phyloP scores from a whole-genome alignment of 2,329 filamentous ascomycete genomes.

The Paraphaeosphaeria minitans region DNA sequence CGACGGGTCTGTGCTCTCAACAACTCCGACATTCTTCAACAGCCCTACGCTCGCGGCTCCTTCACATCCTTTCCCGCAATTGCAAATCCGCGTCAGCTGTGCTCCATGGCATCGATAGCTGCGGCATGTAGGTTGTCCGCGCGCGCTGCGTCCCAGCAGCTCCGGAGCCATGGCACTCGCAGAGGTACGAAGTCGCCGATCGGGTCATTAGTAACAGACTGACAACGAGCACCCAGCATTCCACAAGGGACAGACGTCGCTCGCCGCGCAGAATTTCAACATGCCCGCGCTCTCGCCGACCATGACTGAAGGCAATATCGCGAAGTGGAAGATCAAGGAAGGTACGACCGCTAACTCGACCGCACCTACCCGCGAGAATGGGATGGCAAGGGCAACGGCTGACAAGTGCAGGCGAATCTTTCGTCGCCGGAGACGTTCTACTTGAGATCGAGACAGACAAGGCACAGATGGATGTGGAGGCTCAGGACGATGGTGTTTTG shows the following conservation, averaged over 20 bases:
- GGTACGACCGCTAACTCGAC: slow-evolving; percentile 48
- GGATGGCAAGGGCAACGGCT: slow-evolving; percentile 16
- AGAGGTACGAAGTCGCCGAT: slow-evolving; percentile 59
- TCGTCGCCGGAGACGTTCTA: slow-evolving; percentile 81
- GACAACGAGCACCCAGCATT: slow-evolving; percentile 58
- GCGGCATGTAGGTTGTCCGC: slow-evolving; percentile 68
- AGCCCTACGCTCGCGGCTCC: slow-evolving; percentile 21
- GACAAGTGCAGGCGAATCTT: slow-evolving; percentile 65
- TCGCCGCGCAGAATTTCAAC: slow-evolving; percentile 83
- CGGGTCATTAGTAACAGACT: slow-evolving; percentile 22
- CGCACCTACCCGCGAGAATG: slow-evolving; percentile 4
- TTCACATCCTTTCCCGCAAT: slow-evolving; percentile 20
- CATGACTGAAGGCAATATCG: slow-evolving; percentile 92
- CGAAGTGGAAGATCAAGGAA: slow-evolving; percentile 84
- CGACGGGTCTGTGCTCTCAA: slow-evolving; percentile 26
- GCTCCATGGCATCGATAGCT: slow-evolving; percentile 68
- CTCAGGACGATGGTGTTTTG: slow-evolving; percentile 84
- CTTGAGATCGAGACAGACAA: slow-evolving; percentile 95
- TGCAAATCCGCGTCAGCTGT: slow-evolving; percentile 30
- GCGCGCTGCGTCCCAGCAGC: slow-evolving; percentile 61
- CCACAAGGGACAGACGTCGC: slow-evolving; percentile 64
- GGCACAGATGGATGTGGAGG: slow-evolving; percentile 93
- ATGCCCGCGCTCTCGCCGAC: slow-evolving; percentile 92
- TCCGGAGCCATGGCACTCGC: slow-evolving; percentile 58
- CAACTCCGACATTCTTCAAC: slow-evolving; percentile 35